Evolutionary conservation across 202 grass and related monocot genomes (phyloP), one percentile per base, ranked within the genome.

Genomic region (Brachypodium distachyon): DNA sequence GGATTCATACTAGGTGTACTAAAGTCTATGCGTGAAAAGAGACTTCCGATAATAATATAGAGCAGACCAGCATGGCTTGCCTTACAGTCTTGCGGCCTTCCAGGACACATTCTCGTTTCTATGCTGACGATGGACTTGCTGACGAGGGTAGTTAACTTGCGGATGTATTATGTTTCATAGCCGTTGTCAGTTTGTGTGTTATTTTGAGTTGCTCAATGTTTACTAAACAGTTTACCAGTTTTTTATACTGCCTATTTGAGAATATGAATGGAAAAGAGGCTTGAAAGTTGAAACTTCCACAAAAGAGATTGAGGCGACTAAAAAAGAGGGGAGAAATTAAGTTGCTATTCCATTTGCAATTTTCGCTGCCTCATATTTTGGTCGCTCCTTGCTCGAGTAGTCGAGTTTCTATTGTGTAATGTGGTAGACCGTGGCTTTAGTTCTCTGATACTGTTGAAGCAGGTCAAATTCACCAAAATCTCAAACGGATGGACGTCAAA

Each of bases 1-100:
- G 32, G 46, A 70, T 73, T 19, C 44, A n/a, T 60, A 54, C 57
- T 12, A 10, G 16, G 60, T 80, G 86, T 84, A 88, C 76, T n/a
- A n/a, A n/a, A 84, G 62, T 46, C 40, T 19, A 67, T 77, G 31
- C 44, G 26, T 43, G 26, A 8, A 9, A 73, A 47, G 28, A 72
- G 26, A 43, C 54, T 28, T 72, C 49, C 1, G 13, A 67, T 46
- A 84, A 81, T 69, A 62, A 75, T 33, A 21, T 37, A 33, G 37
- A 76, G 70, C 70, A 32, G 61, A 70, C 61, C 34, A 70, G 70
- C 52, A 46, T 31, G 68, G 29, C 42, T 29, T 48, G 11, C 33
- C 51, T 33, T 23, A 7, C 17, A 10, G 58, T 52, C 49, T 39
- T 26, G 23, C 61, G 7, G 4, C 60, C 50, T 57, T 50, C 18